Conservation (phyloP, 495 filamentous ascomycete species). For the Neurospora sp. region DNA sequence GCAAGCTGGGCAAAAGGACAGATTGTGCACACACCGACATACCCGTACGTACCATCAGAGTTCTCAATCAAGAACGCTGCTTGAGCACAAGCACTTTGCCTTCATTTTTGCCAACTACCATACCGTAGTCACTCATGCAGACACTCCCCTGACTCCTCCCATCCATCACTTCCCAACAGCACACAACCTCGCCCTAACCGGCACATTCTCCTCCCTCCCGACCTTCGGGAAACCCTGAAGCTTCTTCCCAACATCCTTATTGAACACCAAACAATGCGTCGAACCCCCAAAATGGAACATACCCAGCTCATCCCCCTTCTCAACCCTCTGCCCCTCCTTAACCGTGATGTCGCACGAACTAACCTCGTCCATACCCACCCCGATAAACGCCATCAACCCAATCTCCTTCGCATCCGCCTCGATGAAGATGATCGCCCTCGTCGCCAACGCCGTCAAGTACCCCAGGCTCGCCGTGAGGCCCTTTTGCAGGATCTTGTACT, state of each 20-base stretch:
- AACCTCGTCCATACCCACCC: slow-evolving; percentile 63
- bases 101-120: background rate
- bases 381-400: slow-evolving; percentile 56
- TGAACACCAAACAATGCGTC: slow-evolving; percentile 53
- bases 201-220: slow-evolving; percentile 42
- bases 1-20: background rate
- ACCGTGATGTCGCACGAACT: slow-evolving; percentile 58
- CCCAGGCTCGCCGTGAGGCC: slow-evolving; percentile 38
- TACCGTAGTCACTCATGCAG: background rate
- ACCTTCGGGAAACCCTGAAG: slow-evolving; percentile 39
- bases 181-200: slow-evolving; percentile 37
- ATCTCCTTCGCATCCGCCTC: slow-evolving; percentile 56
- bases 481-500: slow-evolving; percentile 22
- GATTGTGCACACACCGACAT: background rate
- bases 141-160: background rate
- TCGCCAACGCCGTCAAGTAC: slow-evolving; percentile 49
- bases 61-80: background rate
- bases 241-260: slow-evolving; percentile 23
- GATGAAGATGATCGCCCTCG: slow-evolving; percentile 57
- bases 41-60: background rate
- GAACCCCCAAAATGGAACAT: slow-evolving; percentile 71
- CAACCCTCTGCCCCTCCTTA: slow-evolving; percentile 46
- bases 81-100: background rate
- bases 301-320: slow-evolving; percentile 57
- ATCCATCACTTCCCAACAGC: slow-evolving; percentile 1